These are phyloP conservation scores for Austroboletus novae-zelandiae DNA, from an alignment of 1,284 basidiomycete species.

Conservation along the genomic window DNA sequence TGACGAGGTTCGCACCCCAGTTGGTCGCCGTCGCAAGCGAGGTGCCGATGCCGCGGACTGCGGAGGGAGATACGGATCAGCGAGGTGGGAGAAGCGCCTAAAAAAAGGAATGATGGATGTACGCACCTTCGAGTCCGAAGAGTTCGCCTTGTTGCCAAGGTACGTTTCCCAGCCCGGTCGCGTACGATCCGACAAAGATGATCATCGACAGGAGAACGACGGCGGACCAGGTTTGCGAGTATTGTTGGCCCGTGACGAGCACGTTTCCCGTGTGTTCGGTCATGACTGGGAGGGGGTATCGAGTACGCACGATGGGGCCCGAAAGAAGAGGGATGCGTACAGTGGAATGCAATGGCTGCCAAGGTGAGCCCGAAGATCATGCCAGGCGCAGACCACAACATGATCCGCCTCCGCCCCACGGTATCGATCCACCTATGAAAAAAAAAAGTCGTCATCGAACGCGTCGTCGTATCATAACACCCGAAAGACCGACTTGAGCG, in stretches of 20 bases:
- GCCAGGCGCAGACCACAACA: slow-evolving; percentile 74
- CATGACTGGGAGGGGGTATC: slow-evolving; percentile 44
- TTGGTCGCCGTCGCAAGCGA: slow-evolving; percentile 79
- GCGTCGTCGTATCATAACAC: neutral
- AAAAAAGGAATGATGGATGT: slow-evolving; percentile 25
- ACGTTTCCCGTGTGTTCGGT: slow-evolving; percentile 66
- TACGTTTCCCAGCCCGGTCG: slow-evolving; percentile 73
- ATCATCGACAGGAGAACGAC: slow-evolving; percentile 80
- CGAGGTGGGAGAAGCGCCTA: neutral
- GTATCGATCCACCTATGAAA: slow-evolving; percentile 63
- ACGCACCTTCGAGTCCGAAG: slow-evolving; percentile 68
- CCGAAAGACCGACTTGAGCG: slow-evolving; percentile 48
- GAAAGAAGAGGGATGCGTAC: slow-evolving; percentile 39
- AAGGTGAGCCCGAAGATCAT: slow-evolving; percentile 74
- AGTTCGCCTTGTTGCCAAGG: slow-evolving; percentile 89
- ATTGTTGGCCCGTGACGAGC: slow-evolving; percentile 61
- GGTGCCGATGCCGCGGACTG: slow-evolving; percentile 79
- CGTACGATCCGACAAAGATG: slow-evolving; percentile 80
- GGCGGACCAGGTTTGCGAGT: slow-evolving; percentile 63
- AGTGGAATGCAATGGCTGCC: slow-evolving; percentile 74
- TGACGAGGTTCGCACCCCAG: slow-evolving; percentile 79
- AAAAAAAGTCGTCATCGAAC: neutral
- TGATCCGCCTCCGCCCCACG: slow-evolving; percentile 73
- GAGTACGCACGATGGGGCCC: neutral
- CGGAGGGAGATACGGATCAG: neutral